Percentiles rank a stretch among this genome's conserved stretches.
These are phyloP conservation scores for Stagonosporopsis rhizophila DNA, from an alignment of 2,329 filamentous ascomycete genomes.

Conservation along the genomic window DNA sequence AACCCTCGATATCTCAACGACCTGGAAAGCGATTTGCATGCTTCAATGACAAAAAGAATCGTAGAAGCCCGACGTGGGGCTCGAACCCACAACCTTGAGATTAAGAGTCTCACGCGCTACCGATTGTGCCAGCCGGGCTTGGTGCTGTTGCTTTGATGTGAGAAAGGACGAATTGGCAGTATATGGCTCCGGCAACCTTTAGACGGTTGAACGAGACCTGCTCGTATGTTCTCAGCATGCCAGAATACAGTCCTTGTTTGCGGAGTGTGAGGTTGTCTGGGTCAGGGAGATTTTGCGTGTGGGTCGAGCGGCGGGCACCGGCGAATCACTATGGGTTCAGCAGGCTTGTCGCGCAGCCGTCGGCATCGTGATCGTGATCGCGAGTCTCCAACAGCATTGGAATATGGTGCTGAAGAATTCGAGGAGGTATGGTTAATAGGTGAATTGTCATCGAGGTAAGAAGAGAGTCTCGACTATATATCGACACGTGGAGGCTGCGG, in stretches of 20 bases:
- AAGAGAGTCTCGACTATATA: not conserved
- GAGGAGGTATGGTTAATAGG: not conserved
- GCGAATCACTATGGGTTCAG: not conserved
- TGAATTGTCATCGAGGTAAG: not conserved
- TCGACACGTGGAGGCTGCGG: not conserved
- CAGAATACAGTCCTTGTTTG: too few relatives aligned
- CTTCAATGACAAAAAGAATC: not conserved
- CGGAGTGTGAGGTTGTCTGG: too few relatives aligned
- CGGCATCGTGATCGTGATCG: not conserved
- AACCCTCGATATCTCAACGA: not conserved
- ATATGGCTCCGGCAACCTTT: too few relatives aligned
- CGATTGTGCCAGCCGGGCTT: slow-evolving; percentile 13
- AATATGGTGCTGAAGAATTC: not conserved
- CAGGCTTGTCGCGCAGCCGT: not conserved
- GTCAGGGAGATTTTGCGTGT: not conserved
- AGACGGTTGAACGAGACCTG: too few relatives aligned
- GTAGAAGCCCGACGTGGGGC: slow-evolving; percentile 5
- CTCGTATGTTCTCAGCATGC: too few relatives aligned
- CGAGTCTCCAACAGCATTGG: not conserved
- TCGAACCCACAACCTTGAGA: slow-evolving; percentile 9
- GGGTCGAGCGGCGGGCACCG: not conserved
- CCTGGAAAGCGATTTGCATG: not conserved
- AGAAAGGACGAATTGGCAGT: not conserved
- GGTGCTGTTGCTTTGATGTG: slow-evolving; percentile 2
- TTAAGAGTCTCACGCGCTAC: slow-evolving; percentile 7